Base-by-base conservation (phyloP, 2,329 filamentous ascomycete species). In the Monosporascus sp. region DNA sequence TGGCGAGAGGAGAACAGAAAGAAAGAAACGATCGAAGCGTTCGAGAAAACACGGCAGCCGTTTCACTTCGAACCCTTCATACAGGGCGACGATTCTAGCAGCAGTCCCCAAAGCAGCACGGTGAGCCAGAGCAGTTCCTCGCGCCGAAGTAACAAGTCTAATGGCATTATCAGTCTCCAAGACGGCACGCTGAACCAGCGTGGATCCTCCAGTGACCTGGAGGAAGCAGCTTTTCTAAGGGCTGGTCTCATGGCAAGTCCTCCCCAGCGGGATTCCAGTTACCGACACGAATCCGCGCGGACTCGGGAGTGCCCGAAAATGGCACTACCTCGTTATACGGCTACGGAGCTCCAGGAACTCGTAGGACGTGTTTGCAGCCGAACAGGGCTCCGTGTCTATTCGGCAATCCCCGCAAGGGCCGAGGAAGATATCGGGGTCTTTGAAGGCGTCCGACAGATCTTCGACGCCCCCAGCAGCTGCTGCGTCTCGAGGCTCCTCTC, bases 21-120 rank as follows among this genome's bases (percentile, higher is more conserved):
- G 2, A 2, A 50, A 11, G 14, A 38, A 9, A 11, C 47, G 1
- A 37, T 57, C 2, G 5, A 25, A 5, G 57, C 52, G 2, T 64
- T 59, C 31, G 25, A 56, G 31, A n/a, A 27, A 6, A 61, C 59
- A 8, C 51, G 59, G 2, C 1, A 54, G 17, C 51, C 42, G 0
- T 58, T 56, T 5, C 48, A 57, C 36, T 62, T 49, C 34, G 54
- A 61, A 9, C 60, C 60, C 2, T 62, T 59, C 37, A 36, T 37
- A 34, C 31, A 34, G 11, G 5, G 31, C 5, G 31, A 5, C 9
- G 31, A 34, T 34, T 34, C 31, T 34, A 34, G 4, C 31, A 34
- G 11, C 31, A 34, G 31, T 14, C 14, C 31, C 31, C 31, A 14
- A 42, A 20, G 18, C n/a, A 5, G 20, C 18, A 20, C 9, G 39